Evolutionary conservation across 371 early-diverging fungal genomes (phyloP).

Genomic region (Racocetra persica): DNA sequence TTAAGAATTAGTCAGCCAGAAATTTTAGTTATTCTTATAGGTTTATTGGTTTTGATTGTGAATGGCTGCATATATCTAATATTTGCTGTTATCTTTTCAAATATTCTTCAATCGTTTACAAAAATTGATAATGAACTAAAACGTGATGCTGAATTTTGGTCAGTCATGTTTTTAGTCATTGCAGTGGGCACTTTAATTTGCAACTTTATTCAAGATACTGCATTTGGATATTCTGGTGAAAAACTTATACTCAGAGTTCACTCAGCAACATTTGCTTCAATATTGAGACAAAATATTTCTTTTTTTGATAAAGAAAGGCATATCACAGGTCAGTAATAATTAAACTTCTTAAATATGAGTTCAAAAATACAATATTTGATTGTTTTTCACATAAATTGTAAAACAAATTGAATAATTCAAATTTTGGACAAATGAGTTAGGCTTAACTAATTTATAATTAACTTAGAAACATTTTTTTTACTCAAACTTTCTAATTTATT

Average conservation of each 20-base stretch:
- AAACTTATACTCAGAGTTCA: conserved; percentile 70
- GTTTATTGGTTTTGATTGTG: conserved; percentile 45
- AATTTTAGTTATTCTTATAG: conserved; percentile 43
- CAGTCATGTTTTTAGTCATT: conserved; percentile 77
- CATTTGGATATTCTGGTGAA: conserved; percentile 63
- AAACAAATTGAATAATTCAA: too few relatives aligned
- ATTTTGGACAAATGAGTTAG: too few relatives aligned
- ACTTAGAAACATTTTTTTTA: too few relatives aligned
- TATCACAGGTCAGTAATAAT: conserved; percentile 37
- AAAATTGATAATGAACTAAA: conserved; percentile 49
- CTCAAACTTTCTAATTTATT: too few relatives aligned
- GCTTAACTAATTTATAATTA: too few relatives aligned
- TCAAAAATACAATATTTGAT: too few relatives aligned
- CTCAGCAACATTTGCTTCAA: conserved; percentile 61
- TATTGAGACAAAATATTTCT: conserved; percentile 82
- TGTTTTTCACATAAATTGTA: too few relatives aligned
- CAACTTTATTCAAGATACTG: conserved; percentile 51
- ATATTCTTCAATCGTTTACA: conserved; percentile 59
- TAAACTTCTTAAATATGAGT: too few relatives aligned
- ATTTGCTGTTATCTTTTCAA: conserved; percentile 63
- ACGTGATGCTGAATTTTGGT: conserved; percentile 72
- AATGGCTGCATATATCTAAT: conserved; percentile 51
- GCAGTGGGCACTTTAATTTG: conserved; percentile 61
- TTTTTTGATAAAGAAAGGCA: conserved; percentile 86
- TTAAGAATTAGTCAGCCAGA: conserved; percentile 46